A percentile compares a stretch with the other conserved stretches of the same genome.
These are phyloP conservation scores for Dissophora ornata DNA, from an alignment of 192 early-diverging fungal genomes.

Conservation along the genomic window DNA sequence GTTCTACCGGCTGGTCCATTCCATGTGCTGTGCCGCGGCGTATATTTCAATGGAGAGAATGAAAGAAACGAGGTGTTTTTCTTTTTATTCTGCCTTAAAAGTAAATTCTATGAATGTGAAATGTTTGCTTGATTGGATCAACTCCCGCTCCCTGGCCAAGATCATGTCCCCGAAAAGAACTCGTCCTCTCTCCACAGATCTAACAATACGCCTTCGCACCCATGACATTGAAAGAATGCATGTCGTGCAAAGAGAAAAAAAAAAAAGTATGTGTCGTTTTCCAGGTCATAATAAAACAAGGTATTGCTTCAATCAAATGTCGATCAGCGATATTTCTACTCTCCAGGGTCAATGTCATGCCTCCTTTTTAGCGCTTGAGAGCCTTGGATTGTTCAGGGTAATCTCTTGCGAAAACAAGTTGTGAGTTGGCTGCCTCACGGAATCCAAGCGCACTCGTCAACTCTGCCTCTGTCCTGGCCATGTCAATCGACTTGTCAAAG, in stretches of 20 bases:
- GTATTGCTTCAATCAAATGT: constrained; percentile 1
- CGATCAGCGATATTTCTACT: not conserved
- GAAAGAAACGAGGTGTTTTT: not conserved
- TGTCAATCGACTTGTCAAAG: constrained; percentile 83
- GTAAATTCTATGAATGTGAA: not conserved
- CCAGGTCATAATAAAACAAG: not conserved
- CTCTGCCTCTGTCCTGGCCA: constrained; percentile 92
- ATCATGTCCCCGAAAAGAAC: no score
- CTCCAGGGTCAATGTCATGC: not conserved
- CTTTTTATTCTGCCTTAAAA: not conserved
- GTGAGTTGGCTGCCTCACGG: constrained; percentile 51
- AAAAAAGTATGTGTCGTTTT: not conserved
- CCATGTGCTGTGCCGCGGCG: not conserved
- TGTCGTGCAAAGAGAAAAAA: not conserved
- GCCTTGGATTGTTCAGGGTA: constrained; percentile 52
- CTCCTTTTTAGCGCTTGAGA: constrained; percentile 47
- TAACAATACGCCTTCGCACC: not conserved
- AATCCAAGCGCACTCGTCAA: constrained; percentile 75
- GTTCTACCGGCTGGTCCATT: constrained; percentile 21
- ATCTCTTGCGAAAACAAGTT: constrained; percentile 49
- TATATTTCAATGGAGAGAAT: not conserved
- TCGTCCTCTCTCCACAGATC: not conserved
- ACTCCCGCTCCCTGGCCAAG: no score
- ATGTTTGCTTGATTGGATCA: no score
- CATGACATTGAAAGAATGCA: no score